Evolutionary conservation across 2,329 filamentous ascomycete species (phyloP).

Genomic region (Colletotrichum nymphaeae): DNA sequence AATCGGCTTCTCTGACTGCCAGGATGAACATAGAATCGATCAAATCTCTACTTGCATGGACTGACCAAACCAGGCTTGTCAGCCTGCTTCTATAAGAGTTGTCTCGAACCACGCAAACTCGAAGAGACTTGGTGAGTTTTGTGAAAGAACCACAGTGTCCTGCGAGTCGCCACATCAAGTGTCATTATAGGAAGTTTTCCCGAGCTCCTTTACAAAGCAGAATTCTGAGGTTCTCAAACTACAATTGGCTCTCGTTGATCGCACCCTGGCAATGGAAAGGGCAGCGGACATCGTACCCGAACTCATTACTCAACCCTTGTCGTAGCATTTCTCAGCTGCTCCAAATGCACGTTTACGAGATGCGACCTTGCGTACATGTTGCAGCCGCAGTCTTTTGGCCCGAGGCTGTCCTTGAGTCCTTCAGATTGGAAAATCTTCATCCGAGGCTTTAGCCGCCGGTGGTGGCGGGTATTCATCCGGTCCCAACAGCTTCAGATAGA

Average conservation of each 20-base stretch:
- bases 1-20: not conserved
- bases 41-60: not conserved
- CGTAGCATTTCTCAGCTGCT: too few relatives aligned
- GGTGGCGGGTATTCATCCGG: not conserved
- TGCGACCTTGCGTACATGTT: not conserved
- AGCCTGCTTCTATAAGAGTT: not conserved
- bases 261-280: too few relatives aligned
- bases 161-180: not conserved
- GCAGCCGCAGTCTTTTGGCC: too few relatives aligned
- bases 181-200: not conserved
- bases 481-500: not conserved
- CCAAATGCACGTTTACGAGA: too few relatives aligned
- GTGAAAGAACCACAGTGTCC: not conserved
- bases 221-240: too few relatives aligned
- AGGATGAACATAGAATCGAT: not conserved
- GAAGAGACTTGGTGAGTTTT: not conserved
- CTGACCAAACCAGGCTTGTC: not conserved
- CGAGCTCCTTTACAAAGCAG: not conserved
- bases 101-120: not conserved
- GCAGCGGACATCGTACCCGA: too few relatives aligned
- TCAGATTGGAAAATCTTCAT: not conserved
- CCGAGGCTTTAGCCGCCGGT: not conserved
- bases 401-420: too few relatives aligned
- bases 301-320: too few relatives aligned
- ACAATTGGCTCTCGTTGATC: too few relatives aligned